A percentile compares a stretch with the other conserved stretches of the same genome.
Evolutionary conservation across 805 yeast species (phyloP).

Genomic region (Wickerhamomyces subpelliculosus): DNA sequence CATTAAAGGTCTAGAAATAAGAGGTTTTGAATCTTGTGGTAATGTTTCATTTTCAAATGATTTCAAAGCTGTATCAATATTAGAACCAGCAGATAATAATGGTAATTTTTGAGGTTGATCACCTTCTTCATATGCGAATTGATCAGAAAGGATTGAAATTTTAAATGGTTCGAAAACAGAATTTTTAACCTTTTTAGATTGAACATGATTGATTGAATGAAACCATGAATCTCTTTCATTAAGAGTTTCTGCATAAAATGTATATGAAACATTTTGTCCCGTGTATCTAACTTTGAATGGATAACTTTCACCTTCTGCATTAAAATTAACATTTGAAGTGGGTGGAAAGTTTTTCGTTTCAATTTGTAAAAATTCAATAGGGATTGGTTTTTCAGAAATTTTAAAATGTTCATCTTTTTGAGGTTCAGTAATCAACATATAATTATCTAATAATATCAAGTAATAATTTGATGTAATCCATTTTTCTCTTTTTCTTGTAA

Average conservation of each 20-base stretch:
- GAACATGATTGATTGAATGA: conserved; percentile 40
- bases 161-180: conserved; percentile 46
- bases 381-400: conserved; percentile 53
- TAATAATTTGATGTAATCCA: conserved; percentile 48
- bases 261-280: conserved; percentile 47
- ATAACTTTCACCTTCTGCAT: conserved; percentile 12
- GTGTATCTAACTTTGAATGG: conserved; percentile 51
- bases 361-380: conserved; percentile 49
- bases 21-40: conserved; percentile 16
- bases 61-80: conserved; percentile 35
- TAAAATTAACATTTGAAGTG: neutral
- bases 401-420: conserved; percentile 33
- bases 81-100: conserved; percentile 44
- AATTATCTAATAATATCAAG: conserved; percentile 64
- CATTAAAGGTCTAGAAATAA: conserved; percentile 23
- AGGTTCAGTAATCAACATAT: conserved; percentile 55
- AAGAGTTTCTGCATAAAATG: conserved; percentile 39
- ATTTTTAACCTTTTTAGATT: conserved; percentile 30
- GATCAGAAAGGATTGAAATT: conserved; percentile 46
- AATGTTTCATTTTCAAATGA: conserved; percentile 23
- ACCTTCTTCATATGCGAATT: conserved; percentile 58
- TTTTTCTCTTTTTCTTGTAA: conserved; percentile 56
- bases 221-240: conserved; percentile 57
- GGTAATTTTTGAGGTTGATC: conserved; percentile 47
- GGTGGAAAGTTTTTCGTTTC: conserved; percentile 33